Evolutionary conservation across 768 basidiomycete genomes (phyloP).

Genomic region (Hemileccinum impolitum): DNA sequence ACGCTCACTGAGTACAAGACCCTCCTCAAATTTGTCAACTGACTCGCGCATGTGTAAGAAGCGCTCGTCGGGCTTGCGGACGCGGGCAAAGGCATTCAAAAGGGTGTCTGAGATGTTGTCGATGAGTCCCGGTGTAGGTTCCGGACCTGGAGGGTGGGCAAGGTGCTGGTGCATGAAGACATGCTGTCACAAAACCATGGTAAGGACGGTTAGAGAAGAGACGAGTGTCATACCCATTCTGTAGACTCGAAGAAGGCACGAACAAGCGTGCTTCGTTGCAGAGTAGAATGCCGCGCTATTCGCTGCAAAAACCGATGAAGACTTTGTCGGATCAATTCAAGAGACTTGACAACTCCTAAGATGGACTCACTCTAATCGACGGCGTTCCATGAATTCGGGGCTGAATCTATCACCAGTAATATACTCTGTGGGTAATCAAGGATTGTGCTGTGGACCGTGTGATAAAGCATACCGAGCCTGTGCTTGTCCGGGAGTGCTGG

Average conservation of each 20-base stretch:
- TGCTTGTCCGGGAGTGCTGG: slow-evolving; percentile 97
- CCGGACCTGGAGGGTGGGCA: slow-evolving; percentile 87
- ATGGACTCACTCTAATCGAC: slow-evolving; percentile 76
- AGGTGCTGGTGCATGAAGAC: slow-evolving; percentile 97
- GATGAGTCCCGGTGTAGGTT: slow-evolving; percentile 74
- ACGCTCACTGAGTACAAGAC: slow-evolving; percentile 76
- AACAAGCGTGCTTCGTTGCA: slow-evolving; percentile 88
- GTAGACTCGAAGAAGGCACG: slow-evolving; percentile 94
- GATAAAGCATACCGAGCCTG: slow-evolving; percentile 67
- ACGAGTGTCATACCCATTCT: slow-evolving; percentile 79
- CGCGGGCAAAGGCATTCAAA: slow-evolving; percentile 91
- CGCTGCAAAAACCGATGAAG: slow-evolving; percentile 91
- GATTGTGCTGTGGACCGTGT: background rate
- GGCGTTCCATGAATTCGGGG: slow-evolving; percentile 93
- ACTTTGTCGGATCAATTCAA: slow-evolving; percentile 39
- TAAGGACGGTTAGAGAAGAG: background rate
- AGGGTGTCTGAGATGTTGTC: slow-evolving; percentile 96
- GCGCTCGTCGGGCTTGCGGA: slow-evolving; percentile 95
- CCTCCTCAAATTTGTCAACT: slow-evolving; percentile 96
- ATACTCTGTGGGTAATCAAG: slow-evolving; percentile 62
- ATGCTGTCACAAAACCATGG: slow-evolving; percentile 49
- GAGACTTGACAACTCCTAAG: background rate
- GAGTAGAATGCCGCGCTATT: slow-evolving; percentile 87
- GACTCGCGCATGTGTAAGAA: slow-evolving; percentile 89
- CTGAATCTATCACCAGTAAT: slow-evolving; percentile 97